Evolutionary conservation across 2,329 filamentous ascomycete species (phyloP), one percentile per base, ranked within the genome.

Genomic region (Aspergillus novofumigatus): DNA sequence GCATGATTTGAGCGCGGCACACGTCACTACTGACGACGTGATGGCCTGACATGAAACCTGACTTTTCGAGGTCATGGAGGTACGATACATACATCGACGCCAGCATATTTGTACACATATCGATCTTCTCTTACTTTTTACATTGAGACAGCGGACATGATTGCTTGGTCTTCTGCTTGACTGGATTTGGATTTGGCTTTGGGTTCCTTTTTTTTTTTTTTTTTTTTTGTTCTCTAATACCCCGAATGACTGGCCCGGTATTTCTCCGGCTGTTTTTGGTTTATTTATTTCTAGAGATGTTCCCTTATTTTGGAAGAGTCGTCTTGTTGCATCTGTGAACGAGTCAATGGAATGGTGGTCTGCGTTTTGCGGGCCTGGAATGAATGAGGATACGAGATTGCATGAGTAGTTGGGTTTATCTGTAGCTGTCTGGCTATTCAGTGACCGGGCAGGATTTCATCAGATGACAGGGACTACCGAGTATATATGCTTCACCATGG

Each of bases 191-290:
- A 20, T 45, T 20, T 45, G 42, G 41, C n/a, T 55, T 56, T 56
- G 32, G 41, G 29, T 55, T 55, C 17, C 11, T 11, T n/a, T 58
- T 52, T 48, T 26, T 55, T 52, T 48, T 26, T 55, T 11, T n/a
- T 58, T n/a, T n/a, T n/a, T 52, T 48, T 26, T 55, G 21, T 25
- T 53, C 53, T 52, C 45, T 57, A 61, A 62, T 62, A 62, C 61
- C 61, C 61, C 53, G 53, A 56, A 53, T 35, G 50, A 57, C 51
- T 60, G 56, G 56, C 49, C 49, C 57, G 51, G 56, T 56, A 58
- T 57, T 57, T 51, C 10, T 44, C 32, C 32, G 14, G 26, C 38
- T 48, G 49, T 26, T 6, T 38, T 38, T 55, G 17, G 25, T n/a
- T 53, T 23, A n/a, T 38, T 38, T 38, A 3, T 38, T 38, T 17